Evolutionary conservation across 306 rosid genomes (phyloP), one percentile per base, ranked within the genome.

Genomic region (Medicago arabica): DNA sequence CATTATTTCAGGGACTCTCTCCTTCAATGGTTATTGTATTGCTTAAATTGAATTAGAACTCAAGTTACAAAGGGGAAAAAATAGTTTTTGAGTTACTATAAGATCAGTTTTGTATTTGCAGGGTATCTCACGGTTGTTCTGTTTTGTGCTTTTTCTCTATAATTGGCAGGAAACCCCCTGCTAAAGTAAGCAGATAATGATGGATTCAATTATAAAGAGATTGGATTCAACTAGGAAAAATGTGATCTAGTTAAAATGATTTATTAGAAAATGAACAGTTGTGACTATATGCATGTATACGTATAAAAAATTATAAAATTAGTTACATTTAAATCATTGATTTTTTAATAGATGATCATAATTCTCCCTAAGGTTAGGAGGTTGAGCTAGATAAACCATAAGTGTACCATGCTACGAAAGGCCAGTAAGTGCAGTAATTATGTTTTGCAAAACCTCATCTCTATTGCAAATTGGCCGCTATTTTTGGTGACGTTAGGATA

Each of bases 21-120:
- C 15, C 21, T 70, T 69, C 67, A 47, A 18, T 31, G 16, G 18
- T 68, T 50, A 13, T 76, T 80, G 47, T 69, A 44, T 58, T 62
- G 41, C 75, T 80, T 61, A 50, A 75, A 57, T 58, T 65, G 81
- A 71, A 49, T 74, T 75, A 38, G 7, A 74, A 73, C 43, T 73
- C 36, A 17, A 7, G 67, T 72, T 38, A 62, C 47, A 62, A 73
- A 34, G 36, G 60, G 21, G 31, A 41, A 63, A 16, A 19, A 1
- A 15, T 12, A 13, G 28, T 16, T 64, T 57, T 70, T 41, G 59
- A 28, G 14, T 54, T 38, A 75, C 39, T 38, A 5, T 78, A 21
- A 6, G 65, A 55, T 63, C 70, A 70, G 40, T 69, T 19, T 59
- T 65, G 25, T 69, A 18, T 57, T 64, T 71, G 77, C 5, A 18